These are phyloP conservation scores for Plasmodium reichenowi DNA, from an alignment of 169 alveolate species.

Conservation along the genomic window DNA sequence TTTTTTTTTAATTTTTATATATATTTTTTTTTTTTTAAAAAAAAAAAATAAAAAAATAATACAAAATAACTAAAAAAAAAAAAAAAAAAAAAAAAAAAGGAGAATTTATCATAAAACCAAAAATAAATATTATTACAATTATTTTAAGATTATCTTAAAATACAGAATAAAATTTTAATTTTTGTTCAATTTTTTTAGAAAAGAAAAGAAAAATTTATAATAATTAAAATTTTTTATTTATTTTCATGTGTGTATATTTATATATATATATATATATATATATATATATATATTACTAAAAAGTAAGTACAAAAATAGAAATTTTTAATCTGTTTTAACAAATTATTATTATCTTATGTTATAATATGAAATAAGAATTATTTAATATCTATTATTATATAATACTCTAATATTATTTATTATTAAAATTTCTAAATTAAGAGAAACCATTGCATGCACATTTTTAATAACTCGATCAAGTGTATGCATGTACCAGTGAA, in stretches of 20 bases:
- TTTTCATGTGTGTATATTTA: neutral
- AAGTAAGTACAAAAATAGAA: neutral
- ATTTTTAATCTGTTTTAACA: neutral
- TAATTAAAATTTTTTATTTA: neutral
- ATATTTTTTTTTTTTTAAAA: too few species aligned
- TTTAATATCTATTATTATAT: too few species aligned
- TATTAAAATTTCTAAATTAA: neutral
- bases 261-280: neutral
- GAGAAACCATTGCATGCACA: slow-evolving; percentile 25
- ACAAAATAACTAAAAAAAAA: neutral
- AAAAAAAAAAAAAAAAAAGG: neutral
- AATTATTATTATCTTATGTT: neutral
- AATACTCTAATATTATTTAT: neutral
- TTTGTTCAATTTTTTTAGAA: slow-evolving; percentile 4
- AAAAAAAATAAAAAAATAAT: too few species aligned
- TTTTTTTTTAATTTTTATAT: too few species aligned
- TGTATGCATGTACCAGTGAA: slow-evolving; percentile 26
- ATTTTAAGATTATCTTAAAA: slow-evolving; percentile 3
- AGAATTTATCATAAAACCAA: neutral
- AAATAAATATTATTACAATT: neutral
- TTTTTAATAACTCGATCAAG: slow-evolving; percentile 11
- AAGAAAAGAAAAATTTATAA: neutral
- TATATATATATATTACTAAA: neutral
- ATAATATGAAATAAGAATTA: neutral
- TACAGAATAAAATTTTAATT: neutral